These are phyloP conservation scores for Annona cherimola DNA, from an alignment of 164 flowering plant species.

Conservation along the genomic window DNA sequence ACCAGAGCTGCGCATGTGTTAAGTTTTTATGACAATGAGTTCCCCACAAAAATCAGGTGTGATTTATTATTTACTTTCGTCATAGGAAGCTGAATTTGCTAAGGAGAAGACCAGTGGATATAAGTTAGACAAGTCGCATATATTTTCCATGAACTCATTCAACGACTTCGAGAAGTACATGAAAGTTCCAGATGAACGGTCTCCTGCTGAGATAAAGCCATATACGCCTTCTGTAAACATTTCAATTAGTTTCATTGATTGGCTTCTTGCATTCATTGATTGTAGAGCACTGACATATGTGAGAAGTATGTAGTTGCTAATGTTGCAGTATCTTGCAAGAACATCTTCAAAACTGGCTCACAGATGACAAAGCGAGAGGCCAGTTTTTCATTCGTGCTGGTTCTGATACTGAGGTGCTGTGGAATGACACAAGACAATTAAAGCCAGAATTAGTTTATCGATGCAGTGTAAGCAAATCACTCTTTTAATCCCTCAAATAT, in stretches of 20 bases:
- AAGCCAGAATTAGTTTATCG: constrained; percentile 85
- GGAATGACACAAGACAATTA: constrained; percentile 91
- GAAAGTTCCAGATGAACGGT: constrained; percentile 97
- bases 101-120: constrained; percentile 81
- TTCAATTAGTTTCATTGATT: background rate
- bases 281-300: too few relatives aligned
- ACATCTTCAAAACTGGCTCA: constrained; percentile 86
- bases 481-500: background rate
- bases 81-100: constrained; percentile 90
- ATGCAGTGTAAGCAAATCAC: constrained; percentile 47
- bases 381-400: constrained; percentile 93
- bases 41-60: background rate
- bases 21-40: too few relatives aligned
- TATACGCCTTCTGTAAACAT: constrained; percentile 70
- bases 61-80: background rate
- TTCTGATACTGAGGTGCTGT: constrained; percentile 72
- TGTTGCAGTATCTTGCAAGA: constrained; percentile 42
- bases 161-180: constrained; percentile 83
- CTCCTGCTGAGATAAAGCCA: constrained; percentile 80
- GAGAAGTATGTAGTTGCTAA: background rate
- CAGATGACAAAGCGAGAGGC: constrained; percentile 91
- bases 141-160: constrained; percentile 77
- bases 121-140: constrained; percentile 79
- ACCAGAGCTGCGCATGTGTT: too few relatives aligned
- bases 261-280: background rate